Evolutionary conservation across 148 eudicot species (phyloP).

Genomic region (Selenicereus undatus): DNA sequence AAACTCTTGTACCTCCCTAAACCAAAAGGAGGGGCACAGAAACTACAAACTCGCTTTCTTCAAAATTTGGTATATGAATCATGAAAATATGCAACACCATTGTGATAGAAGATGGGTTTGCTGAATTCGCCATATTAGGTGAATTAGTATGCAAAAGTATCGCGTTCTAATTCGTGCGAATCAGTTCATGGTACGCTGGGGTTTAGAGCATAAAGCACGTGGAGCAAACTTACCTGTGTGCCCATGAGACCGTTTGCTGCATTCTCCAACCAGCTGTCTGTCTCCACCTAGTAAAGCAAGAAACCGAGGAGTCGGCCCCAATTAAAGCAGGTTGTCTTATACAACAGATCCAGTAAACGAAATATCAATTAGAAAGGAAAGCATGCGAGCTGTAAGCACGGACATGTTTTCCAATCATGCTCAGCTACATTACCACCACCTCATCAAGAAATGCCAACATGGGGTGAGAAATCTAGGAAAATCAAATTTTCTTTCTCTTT

Average conservation of each 20-base stretch:
- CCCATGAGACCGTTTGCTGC: slow-evolving; percentile 99
- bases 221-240: slow-evolving; percentile 50
- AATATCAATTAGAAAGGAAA: not conserved
- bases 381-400: not conserved
- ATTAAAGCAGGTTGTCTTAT: not conserved
- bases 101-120: too few relatives aligned
- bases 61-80: too few relatives aligned
- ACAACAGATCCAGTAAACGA: not conserved
- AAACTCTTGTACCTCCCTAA: too few relatives aligned
- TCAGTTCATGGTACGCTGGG: too few relatives aligned
- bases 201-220: not conserved
- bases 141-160: too few relatives aligned
- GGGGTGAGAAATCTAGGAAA: not conserved
- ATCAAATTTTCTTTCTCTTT: not conserved
- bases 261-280: slow-evolving; percentile 98
- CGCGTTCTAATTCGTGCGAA: too few relatives aligned
- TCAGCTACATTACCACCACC: not conserved
- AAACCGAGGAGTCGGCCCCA: not conserved
- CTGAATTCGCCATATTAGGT: too few relatives aligned
- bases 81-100: too few relatives aligned
- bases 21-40: too few relatives aligned
- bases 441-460: not conserved
- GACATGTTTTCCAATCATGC: not conserved
- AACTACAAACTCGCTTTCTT: too few relatives aligned
- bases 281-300: slow-evolving; percentile 54